Conservation (phyloP, 2,329 filamentous ascomycete species). For the Lasiodiplodia theobromae region DNA sequence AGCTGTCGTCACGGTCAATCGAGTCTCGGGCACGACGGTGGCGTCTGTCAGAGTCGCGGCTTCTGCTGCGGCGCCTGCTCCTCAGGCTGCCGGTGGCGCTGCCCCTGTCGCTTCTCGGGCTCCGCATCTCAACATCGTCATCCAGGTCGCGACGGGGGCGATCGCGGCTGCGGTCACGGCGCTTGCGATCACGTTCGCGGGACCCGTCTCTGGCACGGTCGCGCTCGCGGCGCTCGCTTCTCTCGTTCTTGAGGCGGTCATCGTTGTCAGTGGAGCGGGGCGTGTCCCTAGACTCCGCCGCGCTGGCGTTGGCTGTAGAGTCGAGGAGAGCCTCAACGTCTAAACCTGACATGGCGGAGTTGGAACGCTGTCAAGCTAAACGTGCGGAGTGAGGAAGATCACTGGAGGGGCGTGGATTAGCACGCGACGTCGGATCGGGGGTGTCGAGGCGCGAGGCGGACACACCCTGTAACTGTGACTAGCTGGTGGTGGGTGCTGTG, state of each 20-base stretch:
- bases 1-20: slow-evolving; percentile 31
- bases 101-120: slow-evolving; percentile 37
- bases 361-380: slow-evolving; percentile 30
- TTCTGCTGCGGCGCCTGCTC: slow-evolving; percentile 39
- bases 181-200: slow-evolving; percentile 39
- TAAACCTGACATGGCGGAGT: slow-evolving; percentile 67
- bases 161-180: slow-evolving; percentile 36
- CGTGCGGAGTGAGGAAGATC: slow-evolving; percentile 29
- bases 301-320: slow-evolving; percentile 71
- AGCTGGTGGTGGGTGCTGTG: slow-evolving; percentile 20
- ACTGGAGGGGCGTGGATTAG: slow-evolving; percentile 29
- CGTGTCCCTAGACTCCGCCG: slow-evolving; percentile 43
- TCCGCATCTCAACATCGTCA: slow-evolving; percentile 47
- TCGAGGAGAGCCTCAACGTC: slow-evolving; percentile 93
- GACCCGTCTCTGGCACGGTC: slow-evolving; percentile 38
- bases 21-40: slow-evolving; percentile 37
- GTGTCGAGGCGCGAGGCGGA: slow-evolving; percentile 8
- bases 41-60: slow-evolving; percentile 36
- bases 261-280: slow-evolving; percentile 61
- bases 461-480: slow-evolving; percentile 29
- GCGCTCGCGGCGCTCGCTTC: slow-evolving; percentile 44
- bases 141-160: slow-evolving; percentile 40
- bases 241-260: slow-evolving; percentile 41
- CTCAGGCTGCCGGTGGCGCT: slow-evolving; percentile 48
- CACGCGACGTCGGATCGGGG: slow-evolving; percentile 17